These are phyloP conservation scores for Setaria italica DNA, from an alignment of 202 grass and related monocot species.

Conservation along the genomic window DNA sequence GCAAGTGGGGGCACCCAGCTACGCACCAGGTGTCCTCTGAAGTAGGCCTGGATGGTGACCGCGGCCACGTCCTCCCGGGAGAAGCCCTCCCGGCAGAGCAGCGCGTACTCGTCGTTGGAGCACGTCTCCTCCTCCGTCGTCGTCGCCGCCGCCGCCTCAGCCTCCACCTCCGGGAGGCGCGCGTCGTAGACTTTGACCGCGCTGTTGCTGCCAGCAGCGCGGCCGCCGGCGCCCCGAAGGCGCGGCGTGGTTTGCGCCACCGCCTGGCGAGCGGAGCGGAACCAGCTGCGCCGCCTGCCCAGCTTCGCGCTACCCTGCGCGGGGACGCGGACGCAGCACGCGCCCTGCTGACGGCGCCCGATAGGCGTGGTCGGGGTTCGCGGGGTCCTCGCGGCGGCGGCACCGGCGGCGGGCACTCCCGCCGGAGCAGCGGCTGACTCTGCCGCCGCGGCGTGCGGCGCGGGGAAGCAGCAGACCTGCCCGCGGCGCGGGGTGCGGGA, in stretches of 20 bases:
- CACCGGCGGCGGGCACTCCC: not conserved
- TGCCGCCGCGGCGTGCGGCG: not conserved
- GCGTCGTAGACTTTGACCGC: slow-evolving; percentile 54
- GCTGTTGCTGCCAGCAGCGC: not conserved
- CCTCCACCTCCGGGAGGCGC: slow-evolving; percentile 33
- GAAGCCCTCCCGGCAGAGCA: slow-evolving; percentile 73
- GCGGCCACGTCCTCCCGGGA: slow-evolving; percentile 78
- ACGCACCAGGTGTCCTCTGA: slow-evolving; percentile 82
- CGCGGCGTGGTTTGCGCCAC: slow-evolving; percentile 42
- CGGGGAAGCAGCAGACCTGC: slow-evolving; percentile 45
- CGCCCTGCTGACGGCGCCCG: slow-evolving; percentile 1
- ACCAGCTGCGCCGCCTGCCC: slow-evolving; percentile 49
- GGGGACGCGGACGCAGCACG: slow-evolving; percentile 38
- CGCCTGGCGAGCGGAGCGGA: slow-evolving; percentile 49
- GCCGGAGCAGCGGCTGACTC: not conserved
- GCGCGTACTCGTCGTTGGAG: slow-evolving; percentile 65
- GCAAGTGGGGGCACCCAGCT: no score
- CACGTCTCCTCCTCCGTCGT: slow-evolving; percentile 39
- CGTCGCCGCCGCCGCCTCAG: slow-evolving; percentile 9
- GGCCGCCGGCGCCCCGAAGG: not conserved
- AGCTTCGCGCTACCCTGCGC: slow-evolving; percentile 43
- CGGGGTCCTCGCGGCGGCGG: slow-evolving; percentile 19
- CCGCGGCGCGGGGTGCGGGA: slow-evolving; percentile 51
- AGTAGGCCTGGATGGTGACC: slow-evolving; percentile 89
- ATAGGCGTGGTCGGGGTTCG: slow-evolving; percentile 47